phyloP scores from a whole-genome alignment of 2,329 filamentous ascomycete genomes.

The Golovinomyces cichoracearum region DNA sequence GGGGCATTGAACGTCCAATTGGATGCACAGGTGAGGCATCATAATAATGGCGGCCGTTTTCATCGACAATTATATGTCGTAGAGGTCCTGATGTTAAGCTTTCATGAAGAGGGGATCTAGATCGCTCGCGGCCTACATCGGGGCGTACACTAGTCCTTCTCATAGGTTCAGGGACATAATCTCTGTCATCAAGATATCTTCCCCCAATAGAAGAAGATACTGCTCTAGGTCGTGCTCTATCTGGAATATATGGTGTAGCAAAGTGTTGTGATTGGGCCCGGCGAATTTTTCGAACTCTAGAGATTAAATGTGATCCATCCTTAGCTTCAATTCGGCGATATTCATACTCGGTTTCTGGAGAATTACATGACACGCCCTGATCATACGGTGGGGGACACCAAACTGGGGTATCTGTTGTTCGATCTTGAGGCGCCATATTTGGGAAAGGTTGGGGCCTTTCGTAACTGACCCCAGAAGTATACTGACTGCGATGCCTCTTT shows the following conservation, averaged over 20 bases:
- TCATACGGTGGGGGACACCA: conserved; percentile 6
- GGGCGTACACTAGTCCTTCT: conserved; percentile 24
- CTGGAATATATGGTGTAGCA: conserved; percentile 9
- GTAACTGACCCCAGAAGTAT: conserved; percentile 19
- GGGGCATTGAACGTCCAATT: conserved; percentile 27
- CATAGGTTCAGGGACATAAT: conserved; percentile 22
- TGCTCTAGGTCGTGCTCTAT: conserved; percentile 9
- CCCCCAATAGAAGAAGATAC: conserved; percentile 11
- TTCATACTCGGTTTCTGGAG: conserved; percentile 2
- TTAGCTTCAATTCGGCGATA: conserved; percentile 12
- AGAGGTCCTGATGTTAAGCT: conserved; percentile 24
- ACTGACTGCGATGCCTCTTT: conserved; percentile 28
- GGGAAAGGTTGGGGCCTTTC: conserved; percentile 23
- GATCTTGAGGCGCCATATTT: conserved; percentile 6
- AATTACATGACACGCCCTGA: conserved; percentile 2
- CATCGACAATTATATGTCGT: conserved; percentile 49
- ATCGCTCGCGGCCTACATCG: conserved; percentile 22
- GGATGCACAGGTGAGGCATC: conserved; percentile 24
- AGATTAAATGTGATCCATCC: conserved; percentile 9
- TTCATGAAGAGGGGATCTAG: conserved; percentile 22
- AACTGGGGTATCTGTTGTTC: conserved; percentile 5
- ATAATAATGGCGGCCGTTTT: conserved; percentile 58
- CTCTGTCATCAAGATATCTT: conserved; percentile 11
- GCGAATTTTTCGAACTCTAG: conserved; percentile 8
- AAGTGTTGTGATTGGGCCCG: conserved; percentile 11